These are phyloP conservation scores for Rehmannia glutinosa DNA, from an alignment of 257 asterid species.

Conservation along the genomic window DNA sequence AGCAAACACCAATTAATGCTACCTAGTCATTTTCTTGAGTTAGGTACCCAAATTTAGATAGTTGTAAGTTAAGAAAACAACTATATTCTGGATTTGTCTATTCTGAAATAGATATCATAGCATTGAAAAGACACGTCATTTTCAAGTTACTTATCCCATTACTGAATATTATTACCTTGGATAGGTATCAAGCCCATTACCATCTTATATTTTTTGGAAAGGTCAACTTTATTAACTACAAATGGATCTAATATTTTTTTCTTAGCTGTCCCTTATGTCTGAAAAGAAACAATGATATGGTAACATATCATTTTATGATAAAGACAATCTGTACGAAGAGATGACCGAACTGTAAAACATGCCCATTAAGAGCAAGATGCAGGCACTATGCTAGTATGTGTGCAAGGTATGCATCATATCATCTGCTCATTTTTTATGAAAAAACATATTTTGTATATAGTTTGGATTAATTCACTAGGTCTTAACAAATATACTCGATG, in stretches of 20 bases:
- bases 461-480: too few relatives aligned
- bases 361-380: conserved; percentile 56
- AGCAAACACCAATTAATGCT: neutral
- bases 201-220: conserved; percentile 47
- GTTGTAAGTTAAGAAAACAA: conserved; percentile 25
- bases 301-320: neutral
- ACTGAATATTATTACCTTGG: neutral
- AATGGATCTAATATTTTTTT: neutral
- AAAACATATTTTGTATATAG: neutral
- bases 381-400: conserved; percentile 50
- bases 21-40: neutral
- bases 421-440: neutral
- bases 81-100: neutral
- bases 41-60: conserved; percentile 50
- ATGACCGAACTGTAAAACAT: conserved; percentile 47
- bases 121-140: too few relatives aligned
- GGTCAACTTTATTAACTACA: conserved; percentile 24
- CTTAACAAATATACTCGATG: too few relatives aligned
- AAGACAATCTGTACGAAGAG: conserved; percentile 56
- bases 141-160: neutral
- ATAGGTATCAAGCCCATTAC: conserved; percentile 49
- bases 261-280: neutral
- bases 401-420: conserved; percentile 42
- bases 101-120: neutral
- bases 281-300: neutral